A percentile compares a stretch with the other conserved stretches of the same genome.
Evolutionary conservation across 768 basidiomycete species (phyloP).

Genomic region (Thelephora ganbajun): DNA sequence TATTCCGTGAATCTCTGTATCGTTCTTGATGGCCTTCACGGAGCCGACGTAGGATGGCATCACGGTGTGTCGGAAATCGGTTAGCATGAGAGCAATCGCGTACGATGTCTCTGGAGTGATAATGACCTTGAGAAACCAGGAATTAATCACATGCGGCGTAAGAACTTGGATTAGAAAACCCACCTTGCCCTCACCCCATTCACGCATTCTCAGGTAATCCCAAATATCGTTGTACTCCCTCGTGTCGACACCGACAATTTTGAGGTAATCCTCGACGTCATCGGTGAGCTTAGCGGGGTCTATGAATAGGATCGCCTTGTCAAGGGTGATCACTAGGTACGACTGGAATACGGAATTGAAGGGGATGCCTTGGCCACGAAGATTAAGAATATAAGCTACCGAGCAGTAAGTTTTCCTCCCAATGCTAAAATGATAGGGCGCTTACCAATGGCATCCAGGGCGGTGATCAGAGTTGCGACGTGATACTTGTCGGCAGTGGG

Average conservation of each 20-base stretch:
- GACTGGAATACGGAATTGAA: conserved; percentile 88
- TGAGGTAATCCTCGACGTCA: conserved; percentile 44
- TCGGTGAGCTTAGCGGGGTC: conserved; percentile 50
- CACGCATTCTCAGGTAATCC: conserved; percentile 58
- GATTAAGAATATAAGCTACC: conserved; percentile 74
- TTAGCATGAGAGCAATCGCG: conserved; percentile 76
- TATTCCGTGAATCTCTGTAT: conserved; percentile 72
- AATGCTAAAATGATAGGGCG: conserved; percentile 1
- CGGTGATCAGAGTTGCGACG: conserved; percentile 52
- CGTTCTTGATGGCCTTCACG: conserved; percentile 83
- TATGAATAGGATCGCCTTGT: conserved; percentile 60
- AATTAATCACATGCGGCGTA: conserved; percentile 1
- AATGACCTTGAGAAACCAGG: conserved; percentile 30
- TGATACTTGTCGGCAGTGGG: conserved; percentile 51
- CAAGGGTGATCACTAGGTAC: conserved; percentile 65
- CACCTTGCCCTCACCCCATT: conserved; percentile 73
- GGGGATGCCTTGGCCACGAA: conserved; percentile 82
- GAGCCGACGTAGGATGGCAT: conserved; percentile 55
- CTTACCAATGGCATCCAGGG: conserved; percentile 59
- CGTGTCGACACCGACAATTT: conserved; percentile 38
- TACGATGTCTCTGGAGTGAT: conserved; percentile 66
- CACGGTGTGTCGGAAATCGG: conserved; percentile 68
- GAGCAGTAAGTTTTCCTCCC: conserved; percentile 4
- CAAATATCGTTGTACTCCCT: conserved; percentile 68
- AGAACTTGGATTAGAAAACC: conserved; percentile 13